Percentiles rank a stretch among this genome's conserved stretches.
These are phyloP conservation scores for Colletotrichum incanum DNA, from an alignment of 2,329 filamentous ascomycete genomes.

Conservation along the genomic window DNA sequence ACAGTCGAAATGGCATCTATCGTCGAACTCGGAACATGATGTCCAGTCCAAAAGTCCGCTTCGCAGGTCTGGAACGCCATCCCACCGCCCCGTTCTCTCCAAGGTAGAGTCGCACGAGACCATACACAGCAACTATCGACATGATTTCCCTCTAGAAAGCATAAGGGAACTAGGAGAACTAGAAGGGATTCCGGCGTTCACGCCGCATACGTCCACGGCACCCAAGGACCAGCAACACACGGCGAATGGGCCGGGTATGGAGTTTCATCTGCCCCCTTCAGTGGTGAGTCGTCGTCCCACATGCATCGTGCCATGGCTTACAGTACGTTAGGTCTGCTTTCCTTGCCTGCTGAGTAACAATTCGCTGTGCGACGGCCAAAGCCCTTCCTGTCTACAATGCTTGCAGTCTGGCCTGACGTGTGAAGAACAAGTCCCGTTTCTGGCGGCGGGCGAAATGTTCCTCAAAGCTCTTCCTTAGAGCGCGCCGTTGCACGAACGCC, in stretches of 20 bases:
- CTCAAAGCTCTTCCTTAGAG: too few species aligned
- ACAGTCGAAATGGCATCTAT: too few species aligned
- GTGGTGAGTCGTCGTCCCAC: not conserved
- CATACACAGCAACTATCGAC: not conserved
- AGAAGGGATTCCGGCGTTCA: too few species aligned
- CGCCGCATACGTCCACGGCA: not conserved
- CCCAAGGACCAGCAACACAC: not conserved
- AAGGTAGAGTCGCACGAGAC: not conserved
- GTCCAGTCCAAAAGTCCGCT: too few species aligned
- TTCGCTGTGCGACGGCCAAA: too few species aligned
- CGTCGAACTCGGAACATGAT: too few species aligned
- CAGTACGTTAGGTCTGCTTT: not conserved
- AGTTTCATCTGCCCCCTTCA: conserved; percentile 1
- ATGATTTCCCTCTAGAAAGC: not conserved
- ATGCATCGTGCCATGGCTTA: not conserved
- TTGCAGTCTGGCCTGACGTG: not conserved
- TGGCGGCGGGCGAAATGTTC: too few species aligned
- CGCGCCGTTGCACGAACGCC: too few species aligned
- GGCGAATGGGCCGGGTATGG: not conserved
- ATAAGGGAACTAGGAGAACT: not conserved
- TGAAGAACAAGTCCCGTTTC: not conserved
- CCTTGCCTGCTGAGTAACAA: too few species aligned
- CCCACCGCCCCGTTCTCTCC: not conserved
- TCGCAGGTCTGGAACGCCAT: not conserved
- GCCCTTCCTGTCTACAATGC: not conserved